Base-by-base conservation (phyloP, 2,329 filamentous ascomycete species). In the Aureobasidium mangrovei region DNA sequence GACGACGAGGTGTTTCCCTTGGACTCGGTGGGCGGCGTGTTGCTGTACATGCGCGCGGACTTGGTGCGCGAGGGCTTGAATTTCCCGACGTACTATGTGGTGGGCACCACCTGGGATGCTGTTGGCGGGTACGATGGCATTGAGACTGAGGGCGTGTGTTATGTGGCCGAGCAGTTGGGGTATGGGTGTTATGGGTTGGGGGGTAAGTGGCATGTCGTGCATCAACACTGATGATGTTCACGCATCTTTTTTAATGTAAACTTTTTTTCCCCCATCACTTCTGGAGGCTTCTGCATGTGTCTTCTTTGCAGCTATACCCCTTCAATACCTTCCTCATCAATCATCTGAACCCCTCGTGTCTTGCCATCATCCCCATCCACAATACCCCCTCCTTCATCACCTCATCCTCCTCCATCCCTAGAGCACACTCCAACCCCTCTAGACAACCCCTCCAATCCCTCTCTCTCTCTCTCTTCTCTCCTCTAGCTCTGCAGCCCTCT, bases 71-170 rank as follows among this genome's bases (percentile, higher is more conserved):
- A 67, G 40, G 69, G 69, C 3, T 57, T 70, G 27, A 60, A 58
- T 4, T 70, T 70, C 48, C 68, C 69, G 4, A 61, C 64, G 7
- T 65, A 60, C 33, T 65, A 67, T 41, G 60, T 69, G 6, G 62
- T 68, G 8, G 67, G 69, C n/a, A 66, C 67, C 6, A 65, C 64
- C 2, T 70, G 67, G 67, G 59, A 60, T 7, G 62, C 63, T 35
- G 35, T 10, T 1, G 61, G 67, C 4, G 69, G 69, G 4, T 67
- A 62, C 62, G 63, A 66, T 12, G 69, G 69, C 1, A 62, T 70
- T 26, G 69, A 70, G 59, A 67, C 68, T 3, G 69, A 71, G 51
- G 68, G 69, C 0, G 57, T 71, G 18, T 70, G 67, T 58, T 71
- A 69, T 18, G 7, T 49, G 35, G 36, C 36, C 3, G 36, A 49